Evolutionary conservation across 106 monocot species (phyloP).

Genomic region (Phalaenopsis equestris): DNA sequence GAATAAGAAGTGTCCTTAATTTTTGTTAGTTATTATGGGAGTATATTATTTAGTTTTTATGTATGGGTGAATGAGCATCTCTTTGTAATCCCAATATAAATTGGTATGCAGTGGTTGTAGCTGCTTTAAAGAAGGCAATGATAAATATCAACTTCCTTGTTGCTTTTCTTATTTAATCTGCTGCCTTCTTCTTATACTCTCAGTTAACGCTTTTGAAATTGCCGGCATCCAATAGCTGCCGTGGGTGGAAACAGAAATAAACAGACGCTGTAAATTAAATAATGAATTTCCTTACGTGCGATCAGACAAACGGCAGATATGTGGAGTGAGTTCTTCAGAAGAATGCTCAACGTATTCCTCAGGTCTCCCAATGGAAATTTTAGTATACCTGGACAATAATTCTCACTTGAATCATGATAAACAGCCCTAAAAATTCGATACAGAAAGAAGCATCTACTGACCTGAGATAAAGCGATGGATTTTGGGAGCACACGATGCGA

Average conservation of each 20-base stretch:
- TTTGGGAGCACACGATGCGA: constrained; percentile 34
- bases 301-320: constrained; percentile 77
- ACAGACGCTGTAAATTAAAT: background rate
- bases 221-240: background rate
- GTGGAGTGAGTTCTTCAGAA: constrained; percentile 33
- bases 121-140: too few species aligned
- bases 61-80: too few species aligned
- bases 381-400: constrained; percentile 40
- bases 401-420: background rate
- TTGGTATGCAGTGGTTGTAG: too few species aligned
- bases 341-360: constrained; percentile 10
- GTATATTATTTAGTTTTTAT: too few species aligned
- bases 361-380: constrained; percentile 54
- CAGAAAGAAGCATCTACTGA: background rate
- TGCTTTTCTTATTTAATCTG: too few species aligned
- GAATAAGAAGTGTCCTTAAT: too few species aligned
- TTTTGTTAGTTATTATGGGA: too few species aligned
- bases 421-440: background rate
- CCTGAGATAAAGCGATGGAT: constrained; percentile 51
- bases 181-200: too few species aligned
- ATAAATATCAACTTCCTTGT: too few species aligned
- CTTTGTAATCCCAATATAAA: too few species aligned
- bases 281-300: constrained; percentile 35
- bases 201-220: too few species aligned
- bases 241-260: background rate